Evolutionary conservation across 75 land plant genomes (phyloP), one percentile per base, ranked within the genome.

Genomic region (Pseudotsuga menziesii): DNA sequence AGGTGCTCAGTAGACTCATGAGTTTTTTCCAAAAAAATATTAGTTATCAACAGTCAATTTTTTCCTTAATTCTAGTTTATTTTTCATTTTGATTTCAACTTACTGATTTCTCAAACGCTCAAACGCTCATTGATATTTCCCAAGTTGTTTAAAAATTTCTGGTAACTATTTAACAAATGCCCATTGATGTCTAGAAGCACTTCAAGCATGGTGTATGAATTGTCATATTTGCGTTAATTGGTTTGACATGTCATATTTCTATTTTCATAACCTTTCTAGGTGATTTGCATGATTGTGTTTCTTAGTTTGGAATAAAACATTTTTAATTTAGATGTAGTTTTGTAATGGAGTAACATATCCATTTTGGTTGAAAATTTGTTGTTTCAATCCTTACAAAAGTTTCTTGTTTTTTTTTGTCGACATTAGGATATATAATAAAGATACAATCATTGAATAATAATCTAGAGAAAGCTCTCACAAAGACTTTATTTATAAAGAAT

Each of bases 401-500:
- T 29, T 29, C 32, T 29, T 29, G 1, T 29, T 64, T 64, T n/a
- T n/a, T n/a, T n/a, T n/a, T n/a, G n/a, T n/a, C n/a, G 73, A 52
- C 11, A 64, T 64, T 55, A 66, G n/a, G 36, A 66, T 36, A 41
- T 39, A 63, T 61, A 56, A 61, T 59, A 54, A 59, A 44, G 74
- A 72, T 23, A 39, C 23, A 72, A 39, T 54, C 12, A 56, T 25
- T 15, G 25, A 26, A 26, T 56, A 72, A 70, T 19, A 39, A 12
- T 63, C 57, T 54, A 26, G 80, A 56, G 29, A 6, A n/a, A 22
- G 15, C 20, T 17, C 58, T n/a, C 35, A 67, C 4, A 29, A 35
- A 52, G 71, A 70, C 4, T 44, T 63, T 55, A 17, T 27, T 55
- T 78, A 78, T 72, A 56, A 55, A 55, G 75, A 72, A 75, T 78